Evolutionary conservation across 2,329 filamentous ascomycete species (phyloP), one percentile per base, ranked within the genome.

Genomic region (Pseudocercospora crystallina): DNA sequence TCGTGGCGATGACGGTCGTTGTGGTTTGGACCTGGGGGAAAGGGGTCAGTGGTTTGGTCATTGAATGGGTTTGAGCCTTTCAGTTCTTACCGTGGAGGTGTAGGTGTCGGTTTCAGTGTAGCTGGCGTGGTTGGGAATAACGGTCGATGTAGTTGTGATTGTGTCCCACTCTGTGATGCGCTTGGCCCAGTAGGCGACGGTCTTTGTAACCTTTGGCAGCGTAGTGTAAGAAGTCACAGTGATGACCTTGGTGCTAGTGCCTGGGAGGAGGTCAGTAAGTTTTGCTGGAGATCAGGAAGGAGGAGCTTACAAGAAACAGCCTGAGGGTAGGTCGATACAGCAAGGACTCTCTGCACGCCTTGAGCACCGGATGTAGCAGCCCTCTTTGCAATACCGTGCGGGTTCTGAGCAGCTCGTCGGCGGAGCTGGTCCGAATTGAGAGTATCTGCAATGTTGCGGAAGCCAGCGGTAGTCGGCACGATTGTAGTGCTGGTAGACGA

Each of bases 1-100:
- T 20, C 17, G 47, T 49, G n/a, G 43, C 14, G 15, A 37, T 49
- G 15, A 37, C 31, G 2, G 40, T 43, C 15, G 47, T 49, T 7
- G 47, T 49, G 9, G 47, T 49, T 17, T 49, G 47, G 20, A 49
- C 47, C 20, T 26, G 20, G 7, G 4, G 20, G 7, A 26, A 3
- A 7, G 3, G 4, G 7, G 20, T 7, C 4, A 4, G 20, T 26
- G 20, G 3, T 7, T 26, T 26, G 7, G 20, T 4, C 7, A 26
- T 26, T 7, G 20, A 7, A 26, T 26, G 20, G 20, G 4, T 26
- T 26, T 26, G 4, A 26, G 20, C 20, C 20, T 26, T 26, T 7
- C 20, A 26, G 3, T 3, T 26, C 20, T 26, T 26, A 26, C 20
- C 9, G 33, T 37, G 11, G 32, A 37, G 34, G 17, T 38, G 8